Percentiles rank a stretch among this genome's conserved stretches.
These are phyloP conservation scores for Cladophialophora yegresii DNA, from an alignment of 2,329 filamentous ascomycete genomes.

Conservation along the genomic window DNA sequence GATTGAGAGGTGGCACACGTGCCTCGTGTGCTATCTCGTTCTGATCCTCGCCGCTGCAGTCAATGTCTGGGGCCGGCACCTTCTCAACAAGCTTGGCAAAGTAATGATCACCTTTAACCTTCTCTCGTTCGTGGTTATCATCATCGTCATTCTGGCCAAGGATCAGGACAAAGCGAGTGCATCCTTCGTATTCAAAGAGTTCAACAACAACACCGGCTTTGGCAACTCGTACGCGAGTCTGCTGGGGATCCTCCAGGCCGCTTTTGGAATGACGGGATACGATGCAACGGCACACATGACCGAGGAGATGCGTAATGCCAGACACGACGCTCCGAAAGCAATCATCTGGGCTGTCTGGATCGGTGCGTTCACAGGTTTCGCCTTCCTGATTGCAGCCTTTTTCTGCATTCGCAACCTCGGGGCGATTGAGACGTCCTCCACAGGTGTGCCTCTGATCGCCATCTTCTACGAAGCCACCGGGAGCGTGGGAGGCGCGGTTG, in stretches of 20 bases:
- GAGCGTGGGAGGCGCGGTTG: constrained; percentile 47
- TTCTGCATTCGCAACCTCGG: constrained; percentile 37
- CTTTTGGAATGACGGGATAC: constrained; percentile 42
- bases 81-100: constrained; percentile 54
- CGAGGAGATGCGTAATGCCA: constrained; percentile 44
- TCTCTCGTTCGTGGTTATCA: constrained; percentile 54
- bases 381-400: constrained; percentile 33
- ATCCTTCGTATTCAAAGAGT: constrained; percentile 57
- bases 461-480: constrained; percentile 50
- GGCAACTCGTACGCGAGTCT: constrained; percentile 52
- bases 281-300: constrained; percentile 54
- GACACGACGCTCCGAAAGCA: constrained; percentile 20
- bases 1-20: constrained; percentile 60
- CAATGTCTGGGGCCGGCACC: constrained; percentile 55
- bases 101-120: constrained; percentile 54
- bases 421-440: constrained; percentile 41
- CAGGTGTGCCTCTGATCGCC: constrained; percentile 49
- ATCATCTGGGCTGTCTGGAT: constrained; percentile 38
- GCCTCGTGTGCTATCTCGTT: constrained; percentile 56
- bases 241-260: constrained; percentile 55
- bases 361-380: constrained; percentile 38
- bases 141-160: constrained; percentile 56
- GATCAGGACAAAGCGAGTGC: constrained; percentile 54
- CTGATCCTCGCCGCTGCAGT: constrained; percentile 49
- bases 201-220: constrained; percentile 55